Conservation (phyloP, 108 stramenopile species). For the Cyclotella distinguenda region DNA sequence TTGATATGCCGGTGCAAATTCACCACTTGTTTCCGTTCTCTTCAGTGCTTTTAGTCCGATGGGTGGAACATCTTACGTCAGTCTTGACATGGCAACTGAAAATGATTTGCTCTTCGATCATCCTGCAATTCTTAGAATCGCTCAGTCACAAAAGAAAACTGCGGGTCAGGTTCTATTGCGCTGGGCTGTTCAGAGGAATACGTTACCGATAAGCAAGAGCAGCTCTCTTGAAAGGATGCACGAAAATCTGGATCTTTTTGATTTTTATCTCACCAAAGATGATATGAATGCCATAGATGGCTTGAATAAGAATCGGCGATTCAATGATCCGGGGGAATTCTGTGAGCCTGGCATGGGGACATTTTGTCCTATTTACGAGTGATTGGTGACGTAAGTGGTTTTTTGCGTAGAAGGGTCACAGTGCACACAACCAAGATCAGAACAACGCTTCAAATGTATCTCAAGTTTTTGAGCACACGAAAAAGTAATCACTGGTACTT, state of each 20-base stretch:
- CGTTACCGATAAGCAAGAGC: conserved; percentile 81
- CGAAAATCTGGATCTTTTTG: conserved; percentile 79
- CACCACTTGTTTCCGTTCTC: neutral
- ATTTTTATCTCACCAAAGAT: conserved; percentile 70
- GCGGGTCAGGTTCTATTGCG: conserved; percentile 88
- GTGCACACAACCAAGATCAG: no score
- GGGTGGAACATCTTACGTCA: conserved; percentile 79
- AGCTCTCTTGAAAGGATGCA: conserved; percentile 59
- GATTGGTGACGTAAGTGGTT: neutral
- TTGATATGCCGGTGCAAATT: no score
- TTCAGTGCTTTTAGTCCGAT: conserved; percentile 80
- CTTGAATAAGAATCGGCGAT: conserved; percentile 82
- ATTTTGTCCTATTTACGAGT: conserved; percentile 91
- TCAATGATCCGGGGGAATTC: conserved; percentile 93
- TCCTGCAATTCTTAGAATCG: conserved; percentile 56
- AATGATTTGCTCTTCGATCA: conserved; percentile 69
- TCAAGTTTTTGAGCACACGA: no score
- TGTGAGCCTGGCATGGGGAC: conserved; percentile 84
- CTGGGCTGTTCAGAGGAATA: conserved; percentile 88
- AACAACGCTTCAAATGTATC: no score
- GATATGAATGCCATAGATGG: conserved; percentile 74
- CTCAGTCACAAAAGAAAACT: conserved; percentile 61
- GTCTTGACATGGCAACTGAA: conserved; percentile 75
- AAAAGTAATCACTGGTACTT: no score
- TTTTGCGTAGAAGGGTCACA: neutral